Conservation (phyloP, 768 basidiomycete species). For the Boletus subparvulus region DNA sequence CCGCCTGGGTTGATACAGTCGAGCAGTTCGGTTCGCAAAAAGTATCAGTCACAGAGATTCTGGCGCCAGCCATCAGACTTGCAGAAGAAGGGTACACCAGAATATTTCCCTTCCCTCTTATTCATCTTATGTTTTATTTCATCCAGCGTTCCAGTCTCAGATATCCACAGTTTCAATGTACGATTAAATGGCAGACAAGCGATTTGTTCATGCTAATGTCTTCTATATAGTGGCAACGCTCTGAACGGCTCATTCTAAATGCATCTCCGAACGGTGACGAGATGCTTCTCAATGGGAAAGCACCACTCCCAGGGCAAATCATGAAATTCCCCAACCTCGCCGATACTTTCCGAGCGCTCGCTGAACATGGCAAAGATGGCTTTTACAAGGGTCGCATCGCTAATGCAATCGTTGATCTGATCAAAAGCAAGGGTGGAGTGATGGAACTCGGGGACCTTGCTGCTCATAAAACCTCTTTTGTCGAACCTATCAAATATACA, state of each 20-base stretch:
- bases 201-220: slow-evolving; percentile 1
- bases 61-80: slow-evolving; percentile 86
- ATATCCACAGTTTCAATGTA: slow-evolving; percentile 66
- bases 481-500: slow-evolving; percentile 90
- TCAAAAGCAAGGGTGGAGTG: slow-evolving; percentile 83
- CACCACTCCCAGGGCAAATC: slow-evolving; percentile 84
- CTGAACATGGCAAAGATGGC: slow-evolving; percentile 80
- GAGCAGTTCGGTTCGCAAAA: slow-evolving; percentile 75
- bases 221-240: slow-evolving; percentile 42
- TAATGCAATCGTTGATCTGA: slow-evolving; percentile 82
- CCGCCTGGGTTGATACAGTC: slow-evolving; percentile 92
- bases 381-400: slow-evolving; percentile 94
- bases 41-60: slow-evolving; percentile 62
- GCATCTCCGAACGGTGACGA: slow-evolving; percentile 85
- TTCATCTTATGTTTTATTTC: neutral
- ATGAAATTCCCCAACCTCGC: slow-evolving; percentile 81
- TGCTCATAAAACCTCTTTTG: slow-evolving; percentile 72
- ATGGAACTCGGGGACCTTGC: slow-evolving; percentile 95
- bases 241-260: slow-evolving; percentile 67
- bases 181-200: slow-evolving; percentile 15
- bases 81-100: slow-evolving; percentile 83
- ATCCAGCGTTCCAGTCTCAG: slow-evolving; percentile 80
- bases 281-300: slow-evolving; percentile 82
- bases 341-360: slow-evolving; percentile 77
- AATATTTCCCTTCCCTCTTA: neutral